These are phyloP conservation scores for Ceriops decandra DNA, from an alignment of 345 rosid genomes.

Conservation along the genomic window DNA sequence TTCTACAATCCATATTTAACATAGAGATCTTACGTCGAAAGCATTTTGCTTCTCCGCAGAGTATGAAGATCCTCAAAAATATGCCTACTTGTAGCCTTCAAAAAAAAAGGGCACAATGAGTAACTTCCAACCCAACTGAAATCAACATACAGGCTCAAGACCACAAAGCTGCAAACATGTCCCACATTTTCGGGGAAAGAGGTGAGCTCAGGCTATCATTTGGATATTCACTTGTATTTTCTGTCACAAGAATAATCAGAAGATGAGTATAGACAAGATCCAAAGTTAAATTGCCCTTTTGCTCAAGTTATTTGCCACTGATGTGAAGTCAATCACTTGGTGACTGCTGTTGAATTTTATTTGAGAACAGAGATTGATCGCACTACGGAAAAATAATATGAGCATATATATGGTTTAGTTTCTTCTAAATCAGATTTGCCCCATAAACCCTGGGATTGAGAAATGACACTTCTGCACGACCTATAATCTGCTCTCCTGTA, in stretches of 20 bases:
- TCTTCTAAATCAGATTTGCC: slow-evolving; percentile 24
- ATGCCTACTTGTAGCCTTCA: too few relatives aligned
- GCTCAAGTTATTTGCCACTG: slow-evolving; percentile 24
- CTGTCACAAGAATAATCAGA: too few relatives aligned
- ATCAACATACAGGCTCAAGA: slow-evolving; percentile 8
- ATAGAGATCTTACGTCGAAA: too few relatives aligned
- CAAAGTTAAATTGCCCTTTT: slow-evolving; percentile 4
- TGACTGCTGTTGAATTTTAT: slow-evolving; percentile 28
- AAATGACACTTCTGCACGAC: slow-evolving; percentile 29
- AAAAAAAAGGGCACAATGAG: not conserved
- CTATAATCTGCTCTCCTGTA: slow-evolving; percentile 32
- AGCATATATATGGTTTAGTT: not conserved
- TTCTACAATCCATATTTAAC: too few relatives aligned
- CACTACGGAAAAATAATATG: not conserved
- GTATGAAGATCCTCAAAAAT: too few relatives aligned
- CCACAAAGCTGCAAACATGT: not conserved
- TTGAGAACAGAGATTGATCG: not conserved
- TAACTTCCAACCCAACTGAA: slow-evolving; percentile 8
- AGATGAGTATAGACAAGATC: too few relatives aligned
- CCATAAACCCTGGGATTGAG: slow-evolving; percentile 14
- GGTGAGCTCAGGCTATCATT: too few relatives aligned
- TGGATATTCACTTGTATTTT: too few relatives aligned
- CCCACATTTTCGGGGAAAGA: too few relatives aligned
- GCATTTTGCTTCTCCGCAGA: too few relatives aligned
- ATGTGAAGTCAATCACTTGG: not conserved